Evolutionary conservation across 2,329 filamentous ascomycete species (phyloP), one percentile per base, ranked within the genome.

Genomic region (Domatiomyces catenatus): DNA sequence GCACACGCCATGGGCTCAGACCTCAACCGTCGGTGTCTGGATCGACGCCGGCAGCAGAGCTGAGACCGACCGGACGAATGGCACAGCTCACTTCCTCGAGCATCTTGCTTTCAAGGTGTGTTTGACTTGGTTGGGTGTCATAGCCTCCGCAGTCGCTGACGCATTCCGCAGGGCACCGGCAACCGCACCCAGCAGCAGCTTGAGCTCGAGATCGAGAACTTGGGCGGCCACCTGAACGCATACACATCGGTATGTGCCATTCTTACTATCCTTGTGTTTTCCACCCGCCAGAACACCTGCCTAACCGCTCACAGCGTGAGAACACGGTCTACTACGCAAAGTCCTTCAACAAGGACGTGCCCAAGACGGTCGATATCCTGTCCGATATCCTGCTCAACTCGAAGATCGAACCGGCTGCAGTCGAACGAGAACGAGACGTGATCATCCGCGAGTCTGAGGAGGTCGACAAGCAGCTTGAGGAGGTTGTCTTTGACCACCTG

Each of bases 281-380:
- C 28, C 28, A 58, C 57, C 49, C 42, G 15, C 44, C 5, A 47
- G 48, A 44, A 8, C 18, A 45, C 26, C 44, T 53, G 43, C 46
- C 56, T 52, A 45, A 57, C 56, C 49, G 48, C 46, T 51, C 56
- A 57, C 64, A 86, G 89, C 87, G 92, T 71, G 92, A 98, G 73
- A 96, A 95, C 80, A 98, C 92, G 64, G 92, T 98, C 67, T 98
- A 98, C 80, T 98, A 96, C 72, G 92, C 92, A 72, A 95, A 96
- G 76, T 84, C 90, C 59, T 94, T 98, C 78, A 98, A 98, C 77
- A 81, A 84, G 71, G 90, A 98, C 69, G 88, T 96, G 55, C 89
- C 89, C 64, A 85, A 89, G 70, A 86, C 86, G 67, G 92, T 98
- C 71, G 88, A 98, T 71, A 96, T 98, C 65, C 86, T 98, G 56